A percentile compares a stretch with the other conserved stretches of the same genome.
Evolutionary conservation across 2,329 filamentous ascomycete species (phyloP).

Genomic region (Clonostachys rhizophaga): DNA sequence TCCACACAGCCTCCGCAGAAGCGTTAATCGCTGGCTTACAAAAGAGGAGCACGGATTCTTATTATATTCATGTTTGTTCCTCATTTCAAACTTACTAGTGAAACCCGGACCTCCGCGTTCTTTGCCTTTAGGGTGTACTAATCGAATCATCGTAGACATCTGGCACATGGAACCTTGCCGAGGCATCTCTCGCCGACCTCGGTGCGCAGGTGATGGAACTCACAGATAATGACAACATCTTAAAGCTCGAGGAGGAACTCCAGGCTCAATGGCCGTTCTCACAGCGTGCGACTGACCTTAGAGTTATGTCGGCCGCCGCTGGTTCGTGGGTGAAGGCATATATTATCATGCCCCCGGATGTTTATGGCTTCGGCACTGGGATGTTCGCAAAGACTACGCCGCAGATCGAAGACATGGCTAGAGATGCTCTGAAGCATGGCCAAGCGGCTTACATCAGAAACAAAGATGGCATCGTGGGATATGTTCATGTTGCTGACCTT

Average conservation of each 20-base stretch:
- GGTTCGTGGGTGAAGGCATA: constrained; percentile 33
- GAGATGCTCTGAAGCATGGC: constrained; percentile 15
- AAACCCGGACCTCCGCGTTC: no score
- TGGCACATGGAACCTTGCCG: constrained; percentile 36
- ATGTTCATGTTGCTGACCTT: constrained; percentile 39
- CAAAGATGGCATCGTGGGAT: constrained; percentile 28
- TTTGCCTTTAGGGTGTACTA: no score
- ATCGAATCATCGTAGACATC: constrained; percentile 18
- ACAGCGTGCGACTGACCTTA: constrained; percentile 38
- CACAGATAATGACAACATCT: constrained; percentile 34
- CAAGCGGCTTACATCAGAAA: constrained; percentile 19
- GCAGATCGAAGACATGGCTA: constrained; percentile 27
- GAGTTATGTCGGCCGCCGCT: constrained; percentile 30
- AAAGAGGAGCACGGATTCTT: not conserved
- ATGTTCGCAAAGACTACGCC: constrained; percentile 30
- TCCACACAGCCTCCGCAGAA: not conserved
- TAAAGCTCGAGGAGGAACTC: constrained; percentile 33
- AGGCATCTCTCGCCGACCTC: constrained; percentile 27
- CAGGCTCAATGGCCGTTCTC: constrained; percentile 27
- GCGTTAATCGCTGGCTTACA: not conserved
- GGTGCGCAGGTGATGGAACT: constrained; percentile 22
- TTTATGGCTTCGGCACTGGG: constrained; percentile 39
- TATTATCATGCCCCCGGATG: constrained; percentile 37
- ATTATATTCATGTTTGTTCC: not conserved
- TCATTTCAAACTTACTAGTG: no score